phyloP scores from a whole-genome alignment of 2,329 filamentous ascomycete species.

The Bertia moriformis region DNA sequence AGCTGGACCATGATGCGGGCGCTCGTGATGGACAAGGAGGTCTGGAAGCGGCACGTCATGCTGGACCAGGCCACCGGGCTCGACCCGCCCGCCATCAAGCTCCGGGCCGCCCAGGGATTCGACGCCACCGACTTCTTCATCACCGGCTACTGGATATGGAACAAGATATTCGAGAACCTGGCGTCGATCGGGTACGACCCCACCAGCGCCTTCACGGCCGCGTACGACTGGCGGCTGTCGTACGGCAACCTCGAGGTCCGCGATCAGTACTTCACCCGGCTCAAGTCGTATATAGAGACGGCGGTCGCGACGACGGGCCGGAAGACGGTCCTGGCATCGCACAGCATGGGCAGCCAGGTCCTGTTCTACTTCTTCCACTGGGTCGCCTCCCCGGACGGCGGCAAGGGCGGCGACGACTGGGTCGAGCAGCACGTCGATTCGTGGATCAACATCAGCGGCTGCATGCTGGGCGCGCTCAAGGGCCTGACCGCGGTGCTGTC shows the following conservation, averaged over 20 bases:
- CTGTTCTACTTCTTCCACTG: constrained; percentile 67
- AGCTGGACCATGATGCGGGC: constrained; percentile 99
- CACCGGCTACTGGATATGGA: constrained; percentile 95
- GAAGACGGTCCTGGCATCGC: constrained; percentile 76
- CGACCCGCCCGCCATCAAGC: constrained; percentile 77
- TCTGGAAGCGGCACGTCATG: constrained; percentile 96
- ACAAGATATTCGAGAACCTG: constrained; percentile 92
- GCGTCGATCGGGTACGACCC: constrained; percentile 94
- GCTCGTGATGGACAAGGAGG: constrained; percentile 78
- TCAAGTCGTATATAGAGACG: constrained; percentile 83
- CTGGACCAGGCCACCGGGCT: constrained; percentile 81
- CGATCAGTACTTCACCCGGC: constrained; percentile 82
- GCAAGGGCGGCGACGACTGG: constrained; percentile 72
- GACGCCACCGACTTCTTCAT: constrained; percentile 95
- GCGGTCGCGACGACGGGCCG: constrained; percentile 56
- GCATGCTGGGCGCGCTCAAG: constrained; percentile 91
- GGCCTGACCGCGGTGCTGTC: constrained; percentile 80
- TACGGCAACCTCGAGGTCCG: constrained; percentile 79
- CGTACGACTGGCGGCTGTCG: constrained; percentile 83
- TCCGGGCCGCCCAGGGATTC: constrained; percentile 88
- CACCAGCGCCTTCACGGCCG: constrained; percentile 53
- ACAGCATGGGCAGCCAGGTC: constrained; percentile 97
- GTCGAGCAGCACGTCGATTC: constrained; percentile 80
- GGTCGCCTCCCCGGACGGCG: constrained; percentile 67
- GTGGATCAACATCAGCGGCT: constrained; percentile 97